Base-by-base conservation (phyloP, 192 early-diverging fungal genomes). In the Rhizoclosmatium sp. region DNA sequence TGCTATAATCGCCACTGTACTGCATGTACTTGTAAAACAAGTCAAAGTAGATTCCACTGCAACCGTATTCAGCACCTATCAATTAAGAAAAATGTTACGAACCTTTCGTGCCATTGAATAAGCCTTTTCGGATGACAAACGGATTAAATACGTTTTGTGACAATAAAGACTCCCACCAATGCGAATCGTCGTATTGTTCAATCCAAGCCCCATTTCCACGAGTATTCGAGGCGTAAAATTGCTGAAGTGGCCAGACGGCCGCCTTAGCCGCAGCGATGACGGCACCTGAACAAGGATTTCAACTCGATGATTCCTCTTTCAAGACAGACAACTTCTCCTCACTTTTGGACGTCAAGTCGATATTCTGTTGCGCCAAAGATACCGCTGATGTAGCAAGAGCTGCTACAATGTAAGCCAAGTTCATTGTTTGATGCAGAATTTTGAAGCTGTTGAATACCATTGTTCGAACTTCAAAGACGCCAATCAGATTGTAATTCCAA, bases 1-100 rank as follows among this genome's bases (percentile, higher is more conserved):
- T 62, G 60, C 60, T 62, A 62, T 62, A 62, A 40, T 62, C 60
- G 60, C 60, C 21, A 21, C 60, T 62, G 60, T 62, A 62, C 51
- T 61, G 31, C 51, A 54, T 54, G 16, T 54, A 54, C 51, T 72
- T 45, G 61, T 72, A 77, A 45, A 75, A 81, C 69, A 71, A 56
- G 19, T 56, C 47, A 12, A 39, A 71, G 21, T 58, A 71, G 31
- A 71, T 48, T n/a, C 69, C 69, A 56, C 48, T 31, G 31, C 31
- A 31, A 31, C 31, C 31, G 31, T 31, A 31, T 31, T 31, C 31
- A 31, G 31, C 31, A 31, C 31, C 31, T 31, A 31, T 31, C 31
- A 31, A 31, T 31, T 31, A 31, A 31, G 31, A 31, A 31, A 31
- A 31, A 31, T 31, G 31, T 31, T 31, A 31, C 31, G 31, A 31